Evolutionary conservation across 1,284 basidiomycete species (phyloP), one percentile per base, ranked within the genome.

Genomic region (Marasmius sp.): DNA sequence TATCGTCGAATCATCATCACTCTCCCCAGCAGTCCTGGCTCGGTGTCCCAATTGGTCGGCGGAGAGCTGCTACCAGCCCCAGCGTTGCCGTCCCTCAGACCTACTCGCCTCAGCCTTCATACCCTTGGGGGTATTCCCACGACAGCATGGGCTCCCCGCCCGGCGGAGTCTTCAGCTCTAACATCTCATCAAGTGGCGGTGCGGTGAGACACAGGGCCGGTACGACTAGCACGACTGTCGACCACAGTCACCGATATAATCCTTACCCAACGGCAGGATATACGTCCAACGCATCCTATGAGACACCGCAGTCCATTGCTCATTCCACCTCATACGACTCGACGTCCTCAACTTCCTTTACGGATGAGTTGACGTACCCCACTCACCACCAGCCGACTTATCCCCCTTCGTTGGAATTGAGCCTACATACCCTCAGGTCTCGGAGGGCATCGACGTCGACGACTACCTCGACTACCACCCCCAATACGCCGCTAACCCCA

Each of bases 341-440:
- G n/a, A n/a, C n/a, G 16, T 47, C 45, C 8, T 47, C 45, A 8
- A 47, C 45, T 11, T 47, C 16, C 8, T 47, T 18, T 47, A 20
- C 7, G 9, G 45, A 47, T 6, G 45, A 47, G n/a, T 47, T 47
- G 45, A n/a, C 45, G 45, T 47, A 47, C 16, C 20, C 10, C 59
- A 36, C 8, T 18, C 27, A 27, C 27, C 27, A 27, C 27, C 38
- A 60, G 14, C 51, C 50, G n/a, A 22, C 43, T 2, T 39, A 18
- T 38, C 41, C 54, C 18, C 51, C 51, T 45, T 54, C 59, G 36
- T 54, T 51, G 59, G 54, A 60, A 14, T 51, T 60, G 38, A 60
- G 50, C 38, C 43, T 51, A 34, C 33, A 41, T 34, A 52, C 51
- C 8, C 39, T 53, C 11, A 43, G 59, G n/a, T 55, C 59, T 27